These are phyloP conservation scores for Prunella vulgaris DNA, from an alignment of 257 asterid species.

Conservation along the genomic window DNA sequence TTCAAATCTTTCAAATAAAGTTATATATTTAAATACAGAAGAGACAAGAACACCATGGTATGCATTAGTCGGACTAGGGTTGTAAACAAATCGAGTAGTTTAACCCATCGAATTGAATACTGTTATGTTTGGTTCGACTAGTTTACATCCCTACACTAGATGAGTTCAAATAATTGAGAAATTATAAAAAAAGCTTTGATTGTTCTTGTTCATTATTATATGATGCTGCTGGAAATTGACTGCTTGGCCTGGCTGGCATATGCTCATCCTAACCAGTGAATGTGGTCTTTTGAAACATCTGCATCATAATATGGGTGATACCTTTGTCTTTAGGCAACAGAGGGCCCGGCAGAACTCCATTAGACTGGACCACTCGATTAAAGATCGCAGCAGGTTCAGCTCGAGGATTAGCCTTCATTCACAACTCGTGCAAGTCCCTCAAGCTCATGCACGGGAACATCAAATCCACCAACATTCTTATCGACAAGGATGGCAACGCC, in stretches of 20 bases:
- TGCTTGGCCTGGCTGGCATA: neutral
- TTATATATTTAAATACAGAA: too few species aligned
- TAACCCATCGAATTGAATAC: too few species aligned
- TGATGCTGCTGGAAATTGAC: neutral
- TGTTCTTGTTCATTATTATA: neutral
- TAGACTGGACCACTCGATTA: constrained; percentile 84
- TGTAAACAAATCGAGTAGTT: too few species aligned
- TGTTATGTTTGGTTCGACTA: too few species aligned
- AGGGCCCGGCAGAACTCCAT: constrained; percentile 95
- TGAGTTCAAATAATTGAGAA: too few species aligned
- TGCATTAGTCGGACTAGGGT: neutral
- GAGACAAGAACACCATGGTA: neutral
- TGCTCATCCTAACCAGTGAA: neutral
- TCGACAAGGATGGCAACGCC: constrained; percentile 58
- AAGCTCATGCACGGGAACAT: constrained; percentile 78
- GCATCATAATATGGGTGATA: neutral
- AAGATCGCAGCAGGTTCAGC: constrained; percentile 82
- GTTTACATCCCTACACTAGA: too few species aligned
- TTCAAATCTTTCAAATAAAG: neutral
- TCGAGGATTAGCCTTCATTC: constrained; percentile 70
- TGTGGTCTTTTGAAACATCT: neutral
- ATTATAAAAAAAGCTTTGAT: too few species aligned
- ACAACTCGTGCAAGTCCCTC: constrained; percentile 62
- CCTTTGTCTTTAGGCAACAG: constrained; percentile 54
- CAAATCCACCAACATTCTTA: constrained; percentile 80